Evolutionary conservation across 345 rosid species (phyloP), one percentile per base, ranked within the genome.

Genomic region (Conringia planisiliqua): DNA sequence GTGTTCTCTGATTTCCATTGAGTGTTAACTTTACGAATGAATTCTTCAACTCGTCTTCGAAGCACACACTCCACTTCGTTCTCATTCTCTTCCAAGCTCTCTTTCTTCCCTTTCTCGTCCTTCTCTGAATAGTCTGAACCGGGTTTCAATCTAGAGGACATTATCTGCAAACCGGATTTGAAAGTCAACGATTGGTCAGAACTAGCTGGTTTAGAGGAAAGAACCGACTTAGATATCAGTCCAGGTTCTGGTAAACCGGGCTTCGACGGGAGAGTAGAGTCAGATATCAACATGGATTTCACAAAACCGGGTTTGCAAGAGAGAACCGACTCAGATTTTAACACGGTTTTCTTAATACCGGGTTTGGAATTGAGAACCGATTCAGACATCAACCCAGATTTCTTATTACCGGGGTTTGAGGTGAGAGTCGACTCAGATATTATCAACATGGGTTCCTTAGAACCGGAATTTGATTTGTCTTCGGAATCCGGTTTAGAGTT

Each of bases 21-120:
- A 30, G 73, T 75, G 39, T 84, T 86, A 26, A 87, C 83, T 56
- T 87, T 85, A 16, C 68, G 68, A 16, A 87, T 90, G 39, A 90
- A 87, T 52, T 86, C 89, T 71, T 88, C 96, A 3, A 79, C 79
- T 76, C 88, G 79, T 84, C 74, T 87, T 60, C 83, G 77, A 59
- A 88, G 75, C 69, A 84, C 83, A 69, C 88, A 81, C 36, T 72
- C 81, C 5, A 73, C 78, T 8, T 47, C 74, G 2, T 46, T 62
- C 42, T 14, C 35, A 22, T 72, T 74, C 16, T 62, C 66, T 38
- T 51, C 69, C 33, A 75, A 48, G 38, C 55, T 59, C 61, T 67
- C 48, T 67, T 18, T 10, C 43, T n/a, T 18, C 24, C 66, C 72
- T 74, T 36, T 66, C 71, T 65, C 60, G 10, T 74, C 67, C 52